A percentile compares a stretch with the other conserved stretches of the same genome.
Evolutionary conservation across 306 rosid genomes (phyloP).

Genomic region (Castanospermum australe): DNA sequence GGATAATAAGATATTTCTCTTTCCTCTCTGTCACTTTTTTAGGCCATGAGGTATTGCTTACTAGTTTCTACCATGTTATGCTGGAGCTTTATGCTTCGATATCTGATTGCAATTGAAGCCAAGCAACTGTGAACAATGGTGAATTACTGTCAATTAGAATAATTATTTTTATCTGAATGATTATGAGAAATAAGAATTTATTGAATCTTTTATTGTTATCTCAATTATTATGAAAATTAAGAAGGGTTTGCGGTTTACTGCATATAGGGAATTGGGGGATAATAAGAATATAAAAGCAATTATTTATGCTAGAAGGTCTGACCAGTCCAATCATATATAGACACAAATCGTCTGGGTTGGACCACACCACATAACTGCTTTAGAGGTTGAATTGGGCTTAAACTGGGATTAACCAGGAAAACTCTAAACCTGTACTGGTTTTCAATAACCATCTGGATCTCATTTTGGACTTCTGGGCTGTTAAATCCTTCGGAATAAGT

Average conservation of each 20-base stretch:
- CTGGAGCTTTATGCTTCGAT: not conserved
- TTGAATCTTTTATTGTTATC: not conserved
- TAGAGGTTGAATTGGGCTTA: not conserved
- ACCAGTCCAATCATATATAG: not conserved
- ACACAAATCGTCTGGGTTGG: not conserved
- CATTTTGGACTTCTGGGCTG: slow-evolving; percentile 9
- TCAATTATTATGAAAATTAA: not conserved
- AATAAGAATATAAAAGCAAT: not conserved
- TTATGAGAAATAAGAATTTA: not conserved
- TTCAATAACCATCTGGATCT: not conserved
- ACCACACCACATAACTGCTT: not conserved
- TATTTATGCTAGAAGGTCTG: not conserved
- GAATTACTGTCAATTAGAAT: not conserved
- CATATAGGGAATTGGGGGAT: not conserved
- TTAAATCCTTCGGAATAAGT: not conserved
- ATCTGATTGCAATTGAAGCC: not conserved
- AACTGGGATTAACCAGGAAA: not conserved
- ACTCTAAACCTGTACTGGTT: not conserved
- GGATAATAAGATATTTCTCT: not conserved
- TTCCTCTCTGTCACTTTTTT: not conserved
- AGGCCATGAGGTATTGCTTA: not conserved
- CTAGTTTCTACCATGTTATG: not conserved
- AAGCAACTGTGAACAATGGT: not conserved
- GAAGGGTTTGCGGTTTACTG: not conserved
- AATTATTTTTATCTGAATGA: not conserved